Evolutionary conservation across 2,329 filamentous ascomycete genomes (phyloP).

Genomic region (Chaetomium globosum): DNA sequence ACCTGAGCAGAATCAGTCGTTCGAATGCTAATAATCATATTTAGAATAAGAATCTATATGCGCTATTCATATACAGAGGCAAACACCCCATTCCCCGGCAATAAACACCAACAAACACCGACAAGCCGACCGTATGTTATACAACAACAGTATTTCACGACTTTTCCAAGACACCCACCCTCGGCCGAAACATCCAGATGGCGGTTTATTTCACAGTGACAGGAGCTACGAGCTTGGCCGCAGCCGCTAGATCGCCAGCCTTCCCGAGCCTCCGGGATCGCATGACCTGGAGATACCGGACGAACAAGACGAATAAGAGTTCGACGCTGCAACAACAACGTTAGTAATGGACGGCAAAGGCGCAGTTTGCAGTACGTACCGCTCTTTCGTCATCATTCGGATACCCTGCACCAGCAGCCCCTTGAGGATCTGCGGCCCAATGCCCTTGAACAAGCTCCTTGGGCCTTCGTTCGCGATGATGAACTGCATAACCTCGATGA

Average conservation of each 20-base stretch:
- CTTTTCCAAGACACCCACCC: not conserved
- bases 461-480: conserved; percentile 86
- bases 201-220: conserved; percentile 39
- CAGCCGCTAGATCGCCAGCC: conserved; percentile 63
- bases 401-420: conserved; percentile 92
- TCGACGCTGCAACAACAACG: conserved; percentile 67
- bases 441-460: conserved; percentile 90
- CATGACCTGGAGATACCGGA: conserved; percentile 76
- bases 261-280: conserved; percentile 70
- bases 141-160: conserved; percentile 3
- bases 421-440: conserved; percentile 90
- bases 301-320: conserved; percentile 79
- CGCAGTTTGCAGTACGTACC: conserved; percentile 55
- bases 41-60: conserved; percentile 26
- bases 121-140: not conserved
- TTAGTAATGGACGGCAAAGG: conserved; percentile 24
- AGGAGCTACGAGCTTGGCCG: conserved; percentile 51
- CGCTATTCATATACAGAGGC: conserved; percentile 24
- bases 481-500: conserved; percentile 91
- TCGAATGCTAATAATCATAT: not conserved
- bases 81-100: not conserved
- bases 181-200: not conserved
- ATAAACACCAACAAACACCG: not conserved
- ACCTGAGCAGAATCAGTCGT: not conserved
- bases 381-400: conserved; percentile 98